phyloP scores from a whole-genome alignment of 1,284 basidiomycete species.

The Cryptococcus floricola region DNA sequence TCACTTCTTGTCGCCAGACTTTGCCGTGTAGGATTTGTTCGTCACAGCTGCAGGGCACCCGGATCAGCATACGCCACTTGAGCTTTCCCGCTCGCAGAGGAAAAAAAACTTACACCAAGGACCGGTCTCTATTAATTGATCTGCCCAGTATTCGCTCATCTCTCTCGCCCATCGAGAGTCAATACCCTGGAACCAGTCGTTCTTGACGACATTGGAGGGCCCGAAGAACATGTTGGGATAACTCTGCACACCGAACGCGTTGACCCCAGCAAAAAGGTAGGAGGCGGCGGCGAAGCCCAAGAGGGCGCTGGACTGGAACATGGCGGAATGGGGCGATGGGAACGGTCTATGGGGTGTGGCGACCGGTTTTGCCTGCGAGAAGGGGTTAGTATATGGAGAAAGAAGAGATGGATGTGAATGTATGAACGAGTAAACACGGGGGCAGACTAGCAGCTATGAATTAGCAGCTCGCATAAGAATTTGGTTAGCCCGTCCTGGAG shows the following conservation, averaged over 20 bases:
- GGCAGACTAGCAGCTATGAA: too few species aligned
- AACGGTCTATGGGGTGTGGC: not conserved
- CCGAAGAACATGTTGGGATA: conserved; percentile 1
- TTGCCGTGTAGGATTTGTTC: not conserved
- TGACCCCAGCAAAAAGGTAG: not conserved
- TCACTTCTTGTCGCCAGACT: not conserved
- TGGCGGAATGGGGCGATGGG: not conserved
- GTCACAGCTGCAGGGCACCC: not conserved
- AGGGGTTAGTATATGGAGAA: not conserved
- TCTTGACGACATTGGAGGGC: not conserved
- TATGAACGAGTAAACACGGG: too few species aligned
- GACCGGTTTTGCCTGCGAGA: too few species aligned
- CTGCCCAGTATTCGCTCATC: not conserved
- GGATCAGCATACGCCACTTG: not conserved
- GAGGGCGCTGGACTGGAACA: not conserved
- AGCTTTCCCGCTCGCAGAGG: not conserved
- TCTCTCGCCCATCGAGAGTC: not conserved
- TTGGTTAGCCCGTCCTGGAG: too few species aligned
- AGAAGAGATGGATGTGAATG: not conserved
- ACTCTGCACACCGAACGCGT: conserved; percentile 1
- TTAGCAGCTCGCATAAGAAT: too few species aligned
- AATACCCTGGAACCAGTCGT: not conserved
- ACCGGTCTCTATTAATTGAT: not conserved
- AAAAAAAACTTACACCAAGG: not conserved
- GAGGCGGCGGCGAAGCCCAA: not conserved